Evolutionary conservation across 2,329 filamentous ascomycete species (phyloP), one percentile per base, ranked within the genome.

Genomic region (Aureobasidium lini): DNA sequence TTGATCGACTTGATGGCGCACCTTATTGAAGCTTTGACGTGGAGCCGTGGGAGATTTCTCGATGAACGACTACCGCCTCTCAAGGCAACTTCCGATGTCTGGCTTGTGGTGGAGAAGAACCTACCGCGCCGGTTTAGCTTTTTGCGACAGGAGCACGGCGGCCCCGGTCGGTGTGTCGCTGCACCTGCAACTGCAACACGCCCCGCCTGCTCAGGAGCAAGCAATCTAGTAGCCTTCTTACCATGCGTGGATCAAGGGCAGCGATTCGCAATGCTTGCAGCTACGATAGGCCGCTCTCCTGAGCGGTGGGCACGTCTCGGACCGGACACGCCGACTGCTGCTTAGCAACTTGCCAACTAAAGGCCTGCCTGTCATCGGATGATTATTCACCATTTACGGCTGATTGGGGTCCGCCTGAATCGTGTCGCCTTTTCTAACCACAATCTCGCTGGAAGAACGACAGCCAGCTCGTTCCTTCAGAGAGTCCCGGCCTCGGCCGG

Each of bases 1-100:
- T 57, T 57, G 54, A 57, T 57, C 54, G 54, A 47, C 43, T 48
- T 57, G 43, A 57, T 57, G 54, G 54, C 54, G 54, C 43, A 57
- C 18, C 15, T 48, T 23, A 34, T 40, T 23, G 43, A 23, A 57
- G 54, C 54, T 57, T 48, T 16, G 54, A 57, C 54, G 43, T 57
- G 43, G 34, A 48, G 43, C 54, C 43, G 23, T 42, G 23, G 54
- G 43, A 48, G 37, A 43, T 54, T 57, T 46, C 37, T 57, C 28
- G 47, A 46, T 23, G 43, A 48, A 57, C 43, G 42, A 57, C 54
- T 32, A 57, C 32, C 43, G 32, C 36, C 34, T 13, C 6, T 23
- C 23, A 37, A 57, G 42, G 54, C 34, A 57, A 57, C 36, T 57
- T 46, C 52, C 52, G 52, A 42, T 15, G 32, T 57, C 16, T 32